A percentile compares a stretch with the other conserved stretches of the same genome.
Evolutionary conservation across 2,329 filamentous ascomycete genomes (phyloP).

Genomic region (Sclerotinia subarctica): DNA sequence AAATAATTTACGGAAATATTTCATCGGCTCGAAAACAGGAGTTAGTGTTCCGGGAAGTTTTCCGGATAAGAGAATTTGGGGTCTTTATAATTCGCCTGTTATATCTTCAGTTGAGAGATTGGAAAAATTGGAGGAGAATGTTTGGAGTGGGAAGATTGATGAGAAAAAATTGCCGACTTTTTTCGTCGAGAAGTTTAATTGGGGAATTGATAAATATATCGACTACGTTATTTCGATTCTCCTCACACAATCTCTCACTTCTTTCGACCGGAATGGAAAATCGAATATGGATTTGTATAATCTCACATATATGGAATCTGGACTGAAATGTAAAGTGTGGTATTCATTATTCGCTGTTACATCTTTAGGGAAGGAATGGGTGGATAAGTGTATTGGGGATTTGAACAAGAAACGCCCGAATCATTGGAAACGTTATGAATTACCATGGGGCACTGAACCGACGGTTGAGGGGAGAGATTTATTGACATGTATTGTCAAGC

Average conservation of each 20-base stretch:
- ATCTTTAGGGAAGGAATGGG: neutral
- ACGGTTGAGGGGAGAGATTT: neutral
- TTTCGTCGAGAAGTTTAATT: slow-evolving; percentile 23
- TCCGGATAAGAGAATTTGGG: slow-evolving; percentile 14
- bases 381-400: neutral
- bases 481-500: slow-evolving; percentile 7
- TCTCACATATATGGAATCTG: slow-evolving; percentile 7
- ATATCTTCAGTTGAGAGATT: slow-evolving; percentile 16
- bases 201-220: slow-evolving; percentile 21
- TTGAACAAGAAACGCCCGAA: neutral
- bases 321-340: neutral
- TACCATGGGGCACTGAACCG: neutral
- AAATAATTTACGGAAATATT: slow-evolving; percentile 13
- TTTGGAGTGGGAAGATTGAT: neutral
- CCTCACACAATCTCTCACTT: slow-evolving; percentile 19
- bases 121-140: neutral
- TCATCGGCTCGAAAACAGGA: neutral
- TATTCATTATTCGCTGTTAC: neutral
- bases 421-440: neutral
- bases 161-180: slow-evolving; percentile 22
- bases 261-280: neutral
- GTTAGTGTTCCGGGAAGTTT: slow-evolving; percentile 20
- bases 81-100: slow-evolving; percentile 20
- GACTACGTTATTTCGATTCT: slow-evolving; percentile 21
- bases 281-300: neutral